Conservation (phyloP, 352 stramenopile species). For the Pythium monospermum region DNA sequence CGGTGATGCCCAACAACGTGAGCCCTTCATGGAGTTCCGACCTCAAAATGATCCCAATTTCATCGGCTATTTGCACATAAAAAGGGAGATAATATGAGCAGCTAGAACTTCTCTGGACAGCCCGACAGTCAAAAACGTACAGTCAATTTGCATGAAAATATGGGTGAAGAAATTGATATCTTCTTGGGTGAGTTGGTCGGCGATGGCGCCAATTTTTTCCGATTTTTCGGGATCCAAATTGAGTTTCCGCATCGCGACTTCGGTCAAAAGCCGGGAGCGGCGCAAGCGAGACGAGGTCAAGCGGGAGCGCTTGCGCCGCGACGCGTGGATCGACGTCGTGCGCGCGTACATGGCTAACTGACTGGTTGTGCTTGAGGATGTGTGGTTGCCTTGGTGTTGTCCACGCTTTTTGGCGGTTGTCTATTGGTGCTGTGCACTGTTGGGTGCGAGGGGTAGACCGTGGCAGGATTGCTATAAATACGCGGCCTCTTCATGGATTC, state of each 20-base stretch:
- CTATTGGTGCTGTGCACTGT: too few species aligned
- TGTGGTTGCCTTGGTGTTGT: too few species aligned
- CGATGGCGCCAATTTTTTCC: conserved; percentile 53
- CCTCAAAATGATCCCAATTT: conserved; percentile 56
- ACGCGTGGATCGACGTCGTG: conserved; percentile 40
- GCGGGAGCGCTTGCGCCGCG: conserved; percentile 43
- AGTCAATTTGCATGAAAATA: conserved; percentile 68
- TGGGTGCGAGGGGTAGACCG: too few species aligned
- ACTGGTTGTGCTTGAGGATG: too few species aligned
- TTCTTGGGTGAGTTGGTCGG: conserved; percentile 42
- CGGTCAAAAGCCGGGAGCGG: conserved; percentile 47
- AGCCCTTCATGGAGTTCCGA: conserved; percentile 63
- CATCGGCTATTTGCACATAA: conserved; percentile 47
- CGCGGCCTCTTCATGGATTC: too few species aligned
- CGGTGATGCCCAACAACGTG: conserved; percentile 47
- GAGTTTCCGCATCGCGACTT: conserved; percentile 58
- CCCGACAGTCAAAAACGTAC: too few species aligned
- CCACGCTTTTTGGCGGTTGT: too few species aligned
- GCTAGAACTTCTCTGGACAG: too few species aligned
- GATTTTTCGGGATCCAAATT: conserved; percentile 60
- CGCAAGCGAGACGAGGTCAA: conserved; percentile 44
- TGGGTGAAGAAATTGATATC: conserved; percentile 63
- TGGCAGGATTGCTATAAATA: too few species aligned
- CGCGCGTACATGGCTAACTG: conserved; percentile 27
- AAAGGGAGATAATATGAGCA: too few species aligned